Evolutionary conservation across 2,329 filamentous ascomycete genomes (phyloP), one percentile per base, ranked within the genome.

Genomic region (Trichoderma atroviride): DNA sequence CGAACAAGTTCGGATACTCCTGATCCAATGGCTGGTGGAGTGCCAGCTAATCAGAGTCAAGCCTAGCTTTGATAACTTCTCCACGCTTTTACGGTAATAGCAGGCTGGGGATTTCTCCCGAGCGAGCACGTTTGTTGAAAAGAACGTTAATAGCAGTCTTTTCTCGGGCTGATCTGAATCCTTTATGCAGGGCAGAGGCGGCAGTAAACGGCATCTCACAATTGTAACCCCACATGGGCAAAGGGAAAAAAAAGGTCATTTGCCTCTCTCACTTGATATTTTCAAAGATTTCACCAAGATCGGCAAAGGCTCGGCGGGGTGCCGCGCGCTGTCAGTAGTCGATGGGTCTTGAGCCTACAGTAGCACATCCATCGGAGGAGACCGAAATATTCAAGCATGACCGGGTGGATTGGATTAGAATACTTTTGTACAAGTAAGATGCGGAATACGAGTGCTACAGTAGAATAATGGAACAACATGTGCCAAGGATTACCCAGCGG

Each of bases 351-450:
- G 52, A 37, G 22, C 22, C 61, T 64, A n/a, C n/a, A n/a, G n/a
- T n/a, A 64, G 50, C 33, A 11, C 33, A 35, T 43, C 7, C 16
- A 24, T 56, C 61, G 61, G 61, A 64, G 61, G 33, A 64, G 33
- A 52, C 50, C 61, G 61, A 64, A 24, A 31, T 64, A 13, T 16
- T 50, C 47, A 24, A 50, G n/a, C 27, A 24, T 64, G 16, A 14
- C 33, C 22, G 53, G 31, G 29, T 31, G 16, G 13, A 64, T 40
- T 47, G 37, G 9, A 31, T 19, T 31, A 19, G 27, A 10, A 47
- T n/a, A 35, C 33, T 35, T 5, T 31, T 5, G 33, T 35, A 35
- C 31, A 9, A 35, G 2, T 9, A 9, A 37, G 50, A 22, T 37
- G 16, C 53, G 1, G 22, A 13, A 11, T 13, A n/a, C 13, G 0